phyloP scores from a whole-genome alignment of 2,329 filamentous ascomycete species.

The Calonectria pauciramosa region DNA sequence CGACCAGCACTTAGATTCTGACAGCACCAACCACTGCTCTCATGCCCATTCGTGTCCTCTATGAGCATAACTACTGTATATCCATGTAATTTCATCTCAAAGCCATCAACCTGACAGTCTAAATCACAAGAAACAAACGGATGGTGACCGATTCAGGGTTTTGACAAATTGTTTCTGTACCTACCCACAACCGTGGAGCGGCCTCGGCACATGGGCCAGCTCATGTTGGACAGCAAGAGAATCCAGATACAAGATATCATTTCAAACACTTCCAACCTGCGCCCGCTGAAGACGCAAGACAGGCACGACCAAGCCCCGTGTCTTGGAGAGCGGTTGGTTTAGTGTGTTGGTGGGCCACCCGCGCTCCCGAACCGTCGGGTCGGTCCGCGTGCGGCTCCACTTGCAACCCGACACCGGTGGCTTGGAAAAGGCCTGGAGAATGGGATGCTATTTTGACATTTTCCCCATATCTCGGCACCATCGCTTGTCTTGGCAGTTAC shows the following conservation, averaged over 20 bases:
- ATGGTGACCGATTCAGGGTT: neutral
- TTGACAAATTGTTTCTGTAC: neutral
- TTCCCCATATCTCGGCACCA: neutral
- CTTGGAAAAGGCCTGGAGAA: neutral
- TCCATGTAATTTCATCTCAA: neutral
- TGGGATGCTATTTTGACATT: slow-evolving; percentile 9
- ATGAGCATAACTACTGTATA: neutral
- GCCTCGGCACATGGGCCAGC: no score
- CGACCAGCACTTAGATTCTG: neutral
- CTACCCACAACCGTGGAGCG: neutral
- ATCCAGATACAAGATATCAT: neutral
- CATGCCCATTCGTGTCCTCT: neutral
- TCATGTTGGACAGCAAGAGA: neutral
- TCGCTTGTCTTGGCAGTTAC: neutral
- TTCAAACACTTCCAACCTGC: neutral
- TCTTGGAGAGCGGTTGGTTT: slow-evolving; percentile 8
- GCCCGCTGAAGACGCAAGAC: neutral
- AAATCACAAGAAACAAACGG: neutral
- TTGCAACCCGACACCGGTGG: slow-evolving; percentile 2
- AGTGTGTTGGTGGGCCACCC: slow-evolving; percentile 9
- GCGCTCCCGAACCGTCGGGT: slow-evolving; percentile 8
- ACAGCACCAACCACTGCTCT: neutral
- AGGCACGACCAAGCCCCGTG: neutral
- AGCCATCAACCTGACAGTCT: neutral
- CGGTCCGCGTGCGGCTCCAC: slow-evolving; percentile 7